Base-by-base conservation (phyloP, 1,284 basidiomycete genomes). In the Pyrrhoderma lamaoense region DNA sequence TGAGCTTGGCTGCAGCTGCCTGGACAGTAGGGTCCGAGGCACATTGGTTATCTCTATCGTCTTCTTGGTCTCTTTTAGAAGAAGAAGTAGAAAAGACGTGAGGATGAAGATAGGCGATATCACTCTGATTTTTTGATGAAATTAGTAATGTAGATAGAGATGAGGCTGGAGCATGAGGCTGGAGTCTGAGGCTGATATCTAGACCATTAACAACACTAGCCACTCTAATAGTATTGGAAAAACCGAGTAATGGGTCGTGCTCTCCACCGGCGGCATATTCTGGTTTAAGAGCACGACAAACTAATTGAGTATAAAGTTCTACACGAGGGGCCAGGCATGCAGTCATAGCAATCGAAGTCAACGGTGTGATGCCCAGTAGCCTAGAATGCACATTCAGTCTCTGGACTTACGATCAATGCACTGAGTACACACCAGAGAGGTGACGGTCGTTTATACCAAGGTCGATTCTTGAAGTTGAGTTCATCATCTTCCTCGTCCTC, bases 371-470 rank as follows among this genome's bases (percentile, higher is more conserved):
- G n/a, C 64, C 61, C 16, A 86, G 57, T 42, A 85, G 62, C 86
- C 85, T 87, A 44, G 14, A n/a, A 13, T 8, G 8, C 36, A 14
- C 42, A 31, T 18, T 18, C 14, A 14, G 5, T 40, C 21, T 5
- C 38, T 5, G 38, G 14, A 7, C 7, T 40, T n/a, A 14, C 21
- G 7, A 7, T 8, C 16, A 18, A 22, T 5, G n/a, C 5, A 16
- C 31, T 9, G 8, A 45, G n/a, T 1, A 68, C 77, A 57, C 58
- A 85, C 85, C 86, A 89, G 67, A 71, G 75, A 0, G 82, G 72
- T 0, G 83, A 82, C 5, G 85, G 84, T 45, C 72, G 67, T 63
- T 68, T 83, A 75, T 80, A 87, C 84, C 84, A 87, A 0, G 82
- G 79, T 36, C 72, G 67, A 25, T 42, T 59, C 50, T 57, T 58